Percentiles rank a stretch among this genome's conserved stretches.
These are phyloP conservation scores for Trametes villosa DNA, from an alignment of 768 basidiomycete genomes.

Conservation along the genomic window DNA sequence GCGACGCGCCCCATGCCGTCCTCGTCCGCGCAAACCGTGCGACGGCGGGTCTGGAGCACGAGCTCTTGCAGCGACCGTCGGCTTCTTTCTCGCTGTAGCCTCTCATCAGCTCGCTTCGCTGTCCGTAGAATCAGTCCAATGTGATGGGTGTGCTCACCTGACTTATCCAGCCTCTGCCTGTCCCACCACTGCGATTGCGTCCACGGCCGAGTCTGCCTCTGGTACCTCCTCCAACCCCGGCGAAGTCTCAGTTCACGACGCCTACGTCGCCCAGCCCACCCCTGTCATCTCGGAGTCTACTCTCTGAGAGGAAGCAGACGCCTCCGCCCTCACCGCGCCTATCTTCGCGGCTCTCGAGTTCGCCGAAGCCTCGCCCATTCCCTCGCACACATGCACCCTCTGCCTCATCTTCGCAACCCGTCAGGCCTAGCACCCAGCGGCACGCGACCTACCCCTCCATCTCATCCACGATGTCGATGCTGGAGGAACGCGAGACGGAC, in stretches of 20 bases:
- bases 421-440: constrained; percentile 6
- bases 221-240: constrained; percentile 19
- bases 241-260: constrained; percentile 7
- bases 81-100: background rate
- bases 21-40: constrained; percentile 1
- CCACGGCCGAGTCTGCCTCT: constrained; percentile 18
- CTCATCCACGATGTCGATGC: constrained; percentile 32
- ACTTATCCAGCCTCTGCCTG: constrained; percentile 16
- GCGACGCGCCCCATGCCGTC: background rate
- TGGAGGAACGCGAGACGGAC: constrained; percentile 31
- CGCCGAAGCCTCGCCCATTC: constrained; percentile 15
- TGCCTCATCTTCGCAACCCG: background rate
- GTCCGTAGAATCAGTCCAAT: constrained; percentile 1
- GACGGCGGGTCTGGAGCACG: background rate
- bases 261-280: constrained; percentile 11
- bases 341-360: constrained; percentile 5
- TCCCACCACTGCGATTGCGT: constrained; percentile 16
- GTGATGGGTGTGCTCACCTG: constrained; percentile 10
- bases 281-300: constrained; percentile 9
- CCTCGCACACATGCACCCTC: constrained; percentile 4
- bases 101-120: background rate
- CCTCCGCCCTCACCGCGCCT: constrained; percentile 15
- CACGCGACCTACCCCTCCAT: constrained; percentile 35
- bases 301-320: constrained; percentile 3
- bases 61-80: background rate